phyloP scores from a whole-genome alignment of 2,329 filamentous ascomycete species.

The Colletotrichum godetiae region DNA sequence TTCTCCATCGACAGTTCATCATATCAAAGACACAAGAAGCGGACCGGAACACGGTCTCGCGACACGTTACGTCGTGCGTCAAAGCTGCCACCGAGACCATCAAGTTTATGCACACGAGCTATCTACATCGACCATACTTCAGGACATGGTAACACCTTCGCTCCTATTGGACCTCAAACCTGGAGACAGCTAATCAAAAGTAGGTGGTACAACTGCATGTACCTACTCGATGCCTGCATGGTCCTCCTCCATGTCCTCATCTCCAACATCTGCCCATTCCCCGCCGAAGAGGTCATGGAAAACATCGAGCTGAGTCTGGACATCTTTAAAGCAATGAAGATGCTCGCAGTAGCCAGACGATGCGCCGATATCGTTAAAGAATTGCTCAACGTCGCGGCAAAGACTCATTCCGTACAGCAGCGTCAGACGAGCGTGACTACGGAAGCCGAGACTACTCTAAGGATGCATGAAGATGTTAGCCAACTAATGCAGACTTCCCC shows the following conservation, averaged over 20 bases:
- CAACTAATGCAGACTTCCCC: not conserved
- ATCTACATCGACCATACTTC: constrained; percentile 30
- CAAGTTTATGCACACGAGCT: constrained; percentile 31
- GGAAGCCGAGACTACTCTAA: not conserved
- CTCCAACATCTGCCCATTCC: constrained; percentile 29
- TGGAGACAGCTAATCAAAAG: not conserved
- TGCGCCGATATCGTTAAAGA: constrained; percentile 33
- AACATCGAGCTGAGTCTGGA: constrained; percentile 33
- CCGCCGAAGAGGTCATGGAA: constrained; percentile 24
- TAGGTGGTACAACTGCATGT: constrained; percentile 36
- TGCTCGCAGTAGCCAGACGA: constrained; percentile 29
- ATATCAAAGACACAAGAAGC: constrained; percentile 21
- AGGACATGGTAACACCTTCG: constrained; percentile 17
- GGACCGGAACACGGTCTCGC: constrained; percentile 20
- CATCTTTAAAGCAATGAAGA: constrained; percentile 35
- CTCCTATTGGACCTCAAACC: too few relatives aligned
- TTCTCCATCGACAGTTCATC: constrained; percentile 28
- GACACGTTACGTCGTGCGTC: constrained; percentile 11
- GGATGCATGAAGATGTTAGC: not conserved
- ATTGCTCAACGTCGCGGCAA: constrained; percentile 20
- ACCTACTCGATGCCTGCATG: constrained; percentile 32
- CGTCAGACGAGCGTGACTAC: not conserved
- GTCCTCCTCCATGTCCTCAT: constrained; percentile 31
- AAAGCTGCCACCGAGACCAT: constrained; percentile 29
- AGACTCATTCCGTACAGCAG: not conserved